Evolutionary conservation across 2,329 filamentous ascomycete species (phyloP).

Genomic region (Colletotrichum scovillei): DNA sequence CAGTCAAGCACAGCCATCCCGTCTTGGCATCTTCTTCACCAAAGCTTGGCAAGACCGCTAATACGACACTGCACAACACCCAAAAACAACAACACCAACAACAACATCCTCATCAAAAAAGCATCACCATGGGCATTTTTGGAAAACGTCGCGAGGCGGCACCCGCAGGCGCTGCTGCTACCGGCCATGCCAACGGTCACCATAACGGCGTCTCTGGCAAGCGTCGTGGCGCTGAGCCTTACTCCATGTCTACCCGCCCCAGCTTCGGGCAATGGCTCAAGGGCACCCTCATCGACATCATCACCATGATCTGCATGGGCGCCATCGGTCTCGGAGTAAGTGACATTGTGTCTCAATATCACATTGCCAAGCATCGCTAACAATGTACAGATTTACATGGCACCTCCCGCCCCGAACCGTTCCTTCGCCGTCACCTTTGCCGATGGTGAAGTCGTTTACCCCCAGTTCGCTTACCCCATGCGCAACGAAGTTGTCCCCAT

Average conservation of each 20-base stretch:
- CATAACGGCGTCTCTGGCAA: not conserved
- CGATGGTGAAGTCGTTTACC: constrained; percentile 76
- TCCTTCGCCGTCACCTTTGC: constrained; percentile 76
- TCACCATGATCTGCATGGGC: constrained; percentile 75
- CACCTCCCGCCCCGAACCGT: constrained; percentile 73
- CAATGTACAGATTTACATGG: constrained; percentile 65
- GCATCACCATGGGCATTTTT: constrained; percentile 28
- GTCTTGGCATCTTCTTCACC: constrained; percentile 28
- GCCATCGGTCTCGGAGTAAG: constrained; percentile 74
- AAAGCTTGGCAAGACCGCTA: constrained; percentile 4
- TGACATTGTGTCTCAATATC: not conserved
- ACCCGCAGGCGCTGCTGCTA: not conserved
- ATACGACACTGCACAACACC: not conserved
- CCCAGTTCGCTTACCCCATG: constrained; percentile 77
- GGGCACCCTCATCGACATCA: constrained; percentile 73
- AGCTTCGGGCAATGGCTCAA: constrained; percentile 78
- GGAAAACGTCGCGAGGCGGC: constrained; percentile 17
- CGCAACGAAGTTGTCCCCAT: constrained; percentile 79
- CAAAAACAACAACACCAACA: not conserved
- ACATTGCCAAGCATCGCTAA: not conserved
- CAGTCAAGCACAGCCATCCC: constrained; percentile 32
- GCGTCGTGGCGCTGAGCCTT: constrained; percentile 37
- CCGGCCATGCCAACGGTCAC: constrained; percentile 10
- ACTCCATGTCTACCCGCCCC: constrained; percentile 63
- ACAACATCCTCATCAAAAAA: not conserved